Base-by-base conservation (phyloP, 371 early-diverging fungal genomes). In the Mycotypha africana region DNA sequence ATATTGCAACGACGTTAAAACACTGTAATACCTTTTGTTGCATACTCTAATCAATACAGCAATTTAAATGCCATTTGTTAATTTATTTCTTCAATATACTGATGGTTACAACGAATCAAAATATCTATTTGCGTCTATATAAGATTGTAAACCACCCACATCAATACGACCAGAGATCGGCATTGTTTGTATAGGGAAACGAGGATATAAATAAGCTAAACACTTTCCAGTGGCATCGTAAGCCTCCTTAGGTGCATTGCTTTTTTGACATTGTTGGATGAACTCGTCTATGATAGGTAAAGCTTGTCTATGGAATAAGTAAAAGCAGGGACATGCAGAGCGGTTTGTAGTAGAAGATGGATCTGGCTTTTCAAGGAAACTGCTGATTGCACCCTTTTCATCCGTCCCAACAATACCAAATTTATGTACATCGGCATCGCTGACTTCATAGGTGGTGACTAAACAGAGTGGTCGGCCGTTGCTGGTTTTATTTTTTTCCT, bases 261-360 rank as follows among this genome's bases (percentile, higher is more conserved):
- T 23, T 30, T 32, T 39, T 35, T 61, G 56, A 36, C 58, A 61
- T n/a, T 46, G 58, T 4, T 68, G 46, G 15, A 79, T 46, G 52
- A 81, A 83, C n/a, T 48, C 54, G 5, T 60, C 41, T 14, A 83
- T 47, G 11, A 60, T 32, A 3, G 51, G 43, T 17, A 81, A 33
- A 0, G 69, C 42, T 11, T 45, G 16, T 9, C 32, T 49, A 15
- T 54, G 53, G 22, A 83, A 64, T 19, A 62, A 51, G 41, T 83
- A 83, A 43, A 81, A 83, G 51, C 84, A 83, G 10, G 84, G 84
- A 48, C 79, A 80, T 0, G 78, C 84, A 20, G 58, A 49, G 2
- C 84, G 65, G 1, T 76, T 62, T 2, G 28, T 6, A 1, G 80
- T 83, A 9, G 55, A 56, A 1, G 44, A 14, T 3, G 80, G 70